Percentiles rank a stretch among this genome's conserved stretches.
These are phyloP conservation scores for Solanum piurae DNA, from an alignment of 257 asterid genomes.

Conservation along the genomic window DNA sequence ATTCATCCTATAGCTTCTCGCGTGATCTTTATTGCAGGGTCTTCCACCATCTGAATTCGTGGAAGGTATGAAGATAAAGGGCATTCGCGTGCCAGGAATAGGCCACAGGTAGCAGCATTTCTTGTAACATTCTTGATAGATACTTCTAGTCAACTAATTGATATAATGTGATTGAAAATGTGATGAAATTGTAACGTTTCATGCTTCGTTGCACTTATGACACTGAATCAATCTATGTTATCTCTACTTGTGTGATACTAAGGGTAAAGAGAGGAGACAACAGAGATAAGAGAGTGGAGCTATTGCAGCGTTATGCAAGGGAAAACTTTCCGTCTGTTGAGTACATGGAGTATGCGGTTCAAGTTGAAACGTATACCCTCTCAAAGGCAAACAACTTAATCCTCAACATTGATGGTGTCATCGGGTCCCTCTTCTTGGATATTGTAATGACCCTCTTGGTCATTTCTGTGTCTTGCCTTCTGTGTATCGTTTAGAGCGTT, in stretches of 20 bases:
- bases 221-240: not conserved
- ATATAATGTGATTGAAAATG: not conserved
- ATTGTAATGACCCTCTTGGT: too few species aligned
- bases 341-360: constrained; percentile 94
- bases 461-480: too few species aligned
- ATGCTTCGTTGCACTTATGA: not conserved
- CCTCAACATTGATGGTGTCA: constrained; percentile 91
- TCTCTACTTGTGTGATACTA: constrained; percentile 4
- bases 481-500: too few species aligned
- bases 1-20: not conserved
- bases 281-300: constrained; percentile 90
- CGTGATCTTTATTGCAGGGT: not conserved
- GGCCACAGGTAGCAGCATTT: constrained; percentile 71
- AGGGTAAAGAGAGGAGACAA: constrained; percentile 96
- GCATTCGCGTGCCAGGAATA: constrained; percentile 91
- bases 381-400: constrained; percentile 17
- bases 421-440: constrained; percentile 87
- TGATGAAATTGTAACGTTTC: not conserved
- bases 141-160: not conserved
- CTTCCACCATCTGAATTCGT: constrained; percentile 66
- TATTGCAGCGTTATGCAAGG: constrained; percentile 71
- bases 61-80: constrained; percentile 94
- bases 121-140: not conserved
- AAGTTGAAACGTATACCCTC: constrained; percentile 84
- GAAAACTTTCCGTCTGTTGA: constrained; percentile 78